Conservation (phyloP, 306 rosid species). For the Inga leiocalycina region DNA sequence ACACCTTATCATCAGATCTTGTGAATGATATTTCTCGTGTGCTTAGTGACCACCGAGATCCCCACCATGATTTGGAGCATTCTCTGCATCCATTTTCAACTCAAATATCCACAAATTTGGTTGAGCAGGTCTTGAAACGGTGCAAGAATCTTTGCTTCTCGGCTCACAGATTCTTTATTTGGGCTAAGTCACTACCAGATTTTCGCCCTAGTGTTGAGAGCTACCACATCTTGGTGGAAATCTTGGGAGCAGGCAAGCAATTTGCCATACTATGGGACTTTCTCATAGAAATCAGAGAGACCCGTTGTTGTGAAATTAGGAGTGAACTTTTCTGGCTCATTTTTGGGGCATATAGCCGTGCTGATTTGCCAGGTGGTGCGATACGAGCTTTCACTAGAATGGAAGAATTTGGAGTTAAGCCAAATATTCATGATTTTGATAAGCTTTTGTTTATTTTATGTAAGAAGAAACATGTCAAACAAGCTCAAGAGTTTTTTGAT, state of each 20-base stretch:
- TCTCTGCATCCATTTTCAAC: slow-evolving; percentile 61
- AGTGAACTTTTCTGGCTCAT: slow-evolving; percentile 73
- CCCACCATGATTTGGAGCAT: slow-evolving; percentile 73
- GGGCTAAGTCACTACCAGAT: slow-evolving; percentile 76
- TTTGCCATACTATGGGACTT: slow-evolving; percentile 90
- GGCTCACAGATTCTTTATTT: slow-evolving; percentile 88
- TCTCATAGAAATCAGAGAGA: slow-evolving; percentile 66
- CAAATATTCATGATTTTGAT: slow-evolving; percentile 65
- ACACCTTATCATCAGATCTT: slow-evolving; percentile 44
- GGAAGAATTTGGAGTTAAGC: slow-evolving; percentile 75
- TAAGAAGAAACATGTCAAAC: slow-evolving; percentile 67
- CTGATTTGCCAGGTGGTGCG: slow-evolving; percentile 78
- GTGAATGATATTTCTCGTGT: slow-evolving; percentile 84
- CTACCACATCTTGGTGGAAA: slow-evolving; percentile 71
- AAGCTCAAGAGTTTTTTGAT: slow-evolving; percentile 76
- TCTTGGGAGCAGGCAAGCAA: slow-evolving; percentile 72
- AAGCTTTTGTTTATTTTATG: slow-evolving; percentile 65
- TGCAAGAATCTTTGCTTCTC: slow-evolving; percentile 78
- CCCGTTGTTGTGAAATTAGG: slow-evolving; percentile 46
- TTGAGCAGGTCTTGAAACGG: slow-evolving; percentile 84
- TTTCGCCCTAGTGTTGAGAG: slow-evolving; percentile 68
- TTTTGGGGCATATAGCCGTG: slow-evolving; percentile 68
- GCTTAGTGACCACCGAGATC: slow-evolving; percentile 79
- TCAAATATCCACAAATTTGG: slow-evolving; percentile 63
- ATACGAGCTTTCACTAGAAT: slow-evolving; percentile 74